These are phyloP conservation scores for Saccharum hybrid DNA, from an alignment of 202 grass and related monocot genomes.

Conservation along the genomic window DNA sequence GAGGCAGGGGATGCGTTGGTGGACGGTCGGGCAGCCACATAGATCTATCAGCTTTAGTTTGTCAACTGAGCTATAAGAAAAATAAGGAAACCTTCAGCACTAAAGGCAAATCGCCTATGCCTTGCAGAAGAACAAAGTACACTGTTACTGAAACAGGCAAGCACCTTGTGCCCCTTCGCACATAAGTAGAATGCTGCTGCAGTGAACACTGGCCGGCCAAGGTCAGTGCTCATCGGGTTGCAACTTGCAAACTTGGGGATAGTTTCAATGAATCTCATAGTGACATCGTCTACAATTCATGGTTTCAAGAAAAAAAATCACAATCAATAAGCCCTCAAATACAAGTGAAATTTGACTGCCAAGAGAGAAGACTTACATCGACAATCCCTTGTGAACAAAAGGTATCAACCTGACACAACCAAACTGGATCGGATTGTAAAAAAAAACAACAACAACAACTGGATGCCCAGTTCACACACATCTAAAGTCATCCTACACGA, in stretches of 20 bases:
- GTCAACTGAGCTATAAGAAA: slow-evolving; percentile 77
- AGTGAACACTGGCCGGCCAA: slow-evolving; percentile 75
- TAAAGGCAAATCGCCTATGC: neutral
- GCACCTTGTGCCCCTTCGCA: slow-evolving; percentile 89
- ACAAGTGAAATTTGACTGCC: neutral
- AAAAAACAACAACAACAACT: too few species aligned
- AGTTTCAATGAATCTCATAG: neutral
- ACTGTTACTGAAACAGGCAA: slow-evolving; percentile 11
- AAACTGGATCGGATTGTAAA: slow-evolving; percentile 3
- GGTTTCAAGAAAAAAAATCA: neutral
- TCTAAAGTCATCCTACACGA: slow-evolving; percentile 65
- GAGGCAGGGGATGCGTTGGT: too few species aligned
- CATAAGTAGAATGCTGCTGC: slow-evolving; percentile 91
- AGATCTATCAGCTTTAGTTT: slow-evolving; percentile 84
- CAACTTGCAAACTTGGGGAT: neutral
- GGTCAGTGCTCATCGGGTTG: slow-evolving; percentile 58
- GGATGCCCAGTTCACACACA: slow-evolving; percentile 75
- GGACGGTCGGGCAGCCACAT: slow-evolving; percentile 41
- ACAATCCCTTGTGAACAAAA: slow-evolving; percentile 78
- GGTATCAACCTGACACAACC: slow-evolving; percentile 88
- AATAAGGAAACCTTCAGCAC: slow-evolving; percentile 28
- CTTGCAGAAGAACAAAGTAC: neutral
- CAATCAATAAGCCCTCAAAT: neutral
- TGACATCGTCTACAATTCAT: neutral
- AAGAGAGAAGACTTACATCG: slow-evolving; percentile 58